Percentiles rank a stretch among this genome's conserved stretches.
These are phyloP conservation scores for Metschnikowia similis DNA, from an alignment of 805 yeast species.

Conservation along the genomic window DNA sequence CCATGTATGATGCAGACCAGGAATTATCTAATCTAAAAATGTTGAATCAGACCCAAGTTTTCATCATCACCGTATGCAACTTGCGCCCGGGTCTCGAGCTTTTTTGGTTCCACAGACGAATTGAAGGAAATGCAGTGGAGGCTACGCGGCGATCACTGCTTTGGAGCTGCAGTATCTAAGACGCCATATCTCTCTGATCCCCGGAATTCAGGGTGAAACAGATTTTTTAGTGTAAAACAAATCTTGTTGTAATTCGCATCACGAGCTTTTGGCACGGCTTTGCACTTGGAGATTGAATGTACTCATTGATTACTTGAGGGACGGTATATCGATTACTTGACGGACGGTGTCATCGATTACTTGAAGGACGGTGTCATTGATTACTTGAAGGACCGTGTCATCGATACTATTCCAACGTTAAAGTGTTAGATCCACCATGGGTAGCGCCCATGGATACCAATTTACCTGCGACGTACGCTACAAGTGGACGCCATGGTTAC, in stretches of 20 bases:
- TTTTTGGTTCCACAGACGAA: neutral
- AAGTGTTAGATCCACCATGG: no score
- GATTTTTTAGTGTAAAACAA: slow-evolving; percentile 47
- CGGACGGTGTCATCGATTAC: neutral
- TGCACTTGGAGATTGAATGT: slow-evolving; percentile 9
- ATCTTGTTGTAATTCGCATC: slow-evolving; percentile 51
- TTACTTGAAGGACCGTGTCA: no score
- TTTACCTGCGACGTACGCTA: no score
- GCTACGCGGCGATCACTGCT: slow-evolving; percentile 1
- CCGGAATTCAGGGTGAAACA: slow-evolving; percentile 58
- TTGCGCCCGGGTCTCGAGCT: neutral
- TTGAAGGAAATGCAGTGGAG: slow-evolving; percentile 7
- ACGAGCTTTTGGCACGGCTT: slow-evolving; percentile 51
- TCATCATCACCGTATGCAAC: neutral
- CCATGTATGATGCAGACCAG: no score
- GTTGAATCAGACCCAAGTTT: neutral
- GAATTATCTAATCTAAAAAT: no score
- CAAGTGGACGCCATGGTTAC: no score
- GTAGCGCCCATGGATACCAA: no score
- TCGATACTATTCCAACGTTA: slow-evolving; percentile 10
- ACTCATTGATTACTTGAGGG: no score
- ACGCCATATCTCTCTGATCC: slow-evolving; percentile 38
- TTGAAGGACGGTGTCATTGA: no score
- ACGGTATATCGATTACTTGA: slow-evolving; percentile 5
- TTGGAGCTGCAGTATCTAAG: slow-evolving; percentile 6